Base-by-base conservation (phyloP, 805 yeast species). In the Yamadazyma insecticola region DNA sequence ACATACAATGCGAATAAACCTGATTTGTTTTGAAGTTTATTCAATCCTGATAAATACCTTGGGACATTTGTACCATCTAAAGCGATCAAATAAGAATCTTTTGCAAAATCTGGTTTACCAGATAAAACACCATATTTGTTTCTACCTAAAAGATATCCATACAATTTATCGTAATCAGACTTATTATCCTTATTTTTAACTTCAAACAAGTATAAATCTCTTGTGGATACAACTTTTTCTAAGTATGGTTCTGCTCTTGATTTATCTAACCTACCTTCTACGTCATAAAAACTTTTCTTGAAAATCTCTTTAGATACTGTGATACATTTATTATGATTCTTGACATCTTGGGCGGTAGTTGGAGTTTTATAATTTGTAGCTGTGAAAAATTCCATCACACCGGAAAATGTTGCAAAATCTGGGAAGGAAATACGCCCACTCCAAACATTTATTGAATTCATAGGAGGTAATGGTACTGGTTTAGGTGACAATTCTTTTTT, bases 241-340 rank as follows among this genome's bases (percentile, higher is more conserved):
- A 85, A 53, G 47, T 85, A 85, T 9, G 58, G 59, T 32, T 70
- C 75, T 1, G 87, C 94, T 30, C 57, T 63, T 5, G 40, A 33
- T 4, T 61, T 47, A 44, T 74, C 78, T 26, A 86, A 61, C 33
- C 87, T 64, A 3, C 95, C 95, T 37, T 75, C 79, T 26, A 84
- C 56, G 18, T 59, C 58, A 41, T 78, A 53, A 21, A 54, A 42
- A 24, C 47, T 30, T 13, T 41, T 35, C 20, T 39, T 33, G 34
- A 57, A 52, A 4, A 70, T 47, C 24, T 58, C 60, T 29, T 48
- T 49, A 37, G 53, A 41, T 28, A 48, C 41, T 25, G 47, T 48
- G 42, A 50, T 29, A 48, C 51, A 43, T 40, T 50, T 32, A 48
- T 54, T 48, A 39, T 47, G 46, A 31, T 43, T 34, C 13, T 39